Evolutionary conservation across 73 alveolate species (phyloP), one percentile per base, ranked within the genome.

Genomic region (Breviolum minutum): DNA sequence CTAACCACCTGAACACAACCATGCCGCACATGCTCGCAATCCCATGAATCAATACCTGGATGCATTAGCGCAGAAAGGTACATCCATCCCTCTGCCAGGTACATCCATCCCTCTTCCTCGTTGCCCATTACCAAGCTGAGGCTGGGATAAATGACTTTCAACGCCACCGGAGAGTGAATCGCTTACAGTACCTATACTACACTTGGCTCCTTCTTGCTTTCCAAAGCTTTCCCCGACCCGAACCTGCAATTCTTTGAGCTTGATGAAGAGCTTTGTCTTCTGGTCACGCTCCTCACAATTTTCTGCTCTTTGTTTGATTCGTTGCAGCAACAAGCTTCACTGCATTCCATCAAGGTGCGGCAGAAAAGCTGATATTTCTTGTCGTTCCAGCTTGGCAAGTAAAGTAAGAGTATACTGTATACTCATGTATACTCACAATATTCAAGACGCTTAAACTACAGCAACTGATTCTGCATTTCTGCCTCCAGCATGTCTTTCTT

Each of bases 191-290:
- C 54, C 54, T 40, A 3, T 40, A 40, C 54, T 40, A 40, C 54
- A 40, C 54, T 40, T 40, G 54, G 54, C 54, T 40, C 3, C 54
- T 40, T 40, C 54, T 40, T 40, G 54, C 54, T 40, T 40, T 40
- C 54, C 54, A 40, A 40, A 40, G 54, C n/a, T 68, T 22, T 68
- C 24, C 77, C 2, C 17, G 3, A 68, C n/a, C 77, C 17, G 4
- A 17, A 32, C 94, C 94, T 85, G 79, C 79, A 85, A n/a, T 62
- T 85, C 94, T 62, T 85, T 85, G 94, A 85, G 79, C 63, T 85
- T 85, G 62, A 85, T 62, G 63, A 62, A 85, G 94, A 40, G 69
- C 79, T 60, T 85, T 60, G 94, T 85, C 94, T 85, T 85, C 94
- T 62, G 94, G 14, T 85, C 94, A 26, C 94, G 94, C 63, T 85